Evolutionary conservation across 805 yeast genomes (phyloP).

Genomic region (Candida gorgasii): DNA sequence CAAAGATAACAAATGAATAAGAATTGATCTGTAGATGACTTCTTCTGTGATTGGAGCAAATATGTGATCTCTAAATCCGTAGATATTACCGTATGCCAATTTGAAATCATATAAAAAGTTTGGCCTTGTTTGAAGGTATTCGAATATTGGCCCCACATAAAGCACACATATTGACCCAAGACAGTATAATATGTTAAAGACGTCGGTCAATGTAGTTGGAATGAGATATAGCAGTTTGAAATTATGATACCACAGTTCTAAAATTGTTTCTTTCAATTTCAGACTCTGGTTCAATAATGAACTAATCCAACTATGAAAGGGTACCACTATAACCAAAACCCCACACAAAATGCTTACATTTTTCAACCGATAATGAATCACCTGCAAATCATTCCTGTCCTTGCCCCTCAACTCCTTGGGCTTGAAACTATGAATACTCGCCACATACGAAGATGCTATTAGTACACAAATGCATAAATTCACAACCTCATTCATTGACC

Average conservation of each 20-base stretch:
- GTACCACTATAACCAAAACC: conserved; percentile 28
- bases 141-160: conserved; percentile 50
- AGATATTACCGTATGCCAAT: conserved; percentile 23
- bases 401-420: conserved; percentile 23
- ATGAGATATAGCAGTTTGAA: conserved; percentile 2
- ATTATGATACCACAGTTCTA: not conserved
- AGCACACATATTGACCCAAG: conserved; percentile 31
- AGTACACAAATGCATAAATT: conserved; percentile 22
- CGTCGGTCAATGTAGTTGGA: conserved; percentile 12
- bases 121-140: conserved; percentile 21
- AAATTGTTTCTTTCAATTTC: not conserved
- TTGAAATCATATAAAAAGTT: conserved; percentile 14
- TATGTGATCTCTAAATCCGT: conserved; percentile 56
- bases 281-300: not conserved
- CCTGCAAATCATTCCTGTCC: conserved; percentile 44
- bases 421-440: conserved; percentile 32
- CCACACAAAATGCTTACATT: conserved; percentile 35
- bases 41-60: conserved; percentile 84
- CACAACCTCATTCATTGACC: conserved; percentile 10
- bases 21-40: conserved; percentile 59
- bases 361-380: conserved; percentile 42
- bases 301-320: conserved; percentile 17
- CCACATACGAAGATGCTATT: conserved; percentile 49
- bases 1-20: conserved; percentile 25
- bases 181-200: conserved; percentile 16